Percentiles rank a stretch among this genome's conserved stretches.
phyloP scores from a whole-genome alignment of 2,329 filamentous ascomycete genomes.

The Aspergillus sp. region DNA sequence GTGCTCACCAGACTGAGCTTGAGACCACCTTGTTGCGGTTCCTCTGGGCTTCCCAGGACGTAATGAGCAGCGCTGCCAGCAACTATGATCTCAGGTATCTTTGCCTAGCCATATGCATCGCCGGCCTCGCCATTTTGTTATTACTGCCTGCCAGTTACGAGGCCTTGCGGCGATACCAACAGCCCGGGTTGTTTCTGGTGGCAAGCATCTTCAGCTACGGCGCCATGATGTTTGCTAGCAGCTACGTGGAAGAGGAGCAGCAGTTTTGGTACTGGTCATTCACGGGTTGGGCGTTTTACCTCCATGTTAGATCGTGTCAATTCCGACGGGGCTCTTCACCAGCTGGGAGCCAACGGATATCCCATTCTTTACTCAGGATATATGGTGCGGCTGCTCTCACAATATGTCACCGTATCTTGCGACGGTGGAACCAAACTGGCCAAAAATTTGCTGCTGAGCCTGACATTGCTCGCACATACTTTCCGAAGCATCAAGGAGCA shows the following conservation, averaged over 20 bases:
- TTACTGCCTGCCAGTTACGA: conserved; percentile 37
- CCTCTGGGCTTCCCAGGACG: conserved; percentile 71
- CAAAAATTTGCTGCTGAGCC: conserved; percentile 93
- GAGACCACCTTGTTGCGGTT: conserved; percentile 55
- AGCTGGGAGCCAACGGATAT: not conserved
- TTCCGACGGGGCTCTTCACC: conserved; percentile 6
- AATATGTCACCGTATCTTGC: conserved; percentile 65
- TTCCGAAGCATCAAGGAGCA: conserved; percentile 65
- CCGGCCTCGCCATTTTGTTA: conserved; percentile 49
- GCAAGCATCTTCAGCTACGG: conserved; percentile 68
- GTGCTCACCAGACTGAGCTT: conserved; percentile 22
- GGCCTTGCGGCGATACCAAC: conserved; percentile 33
- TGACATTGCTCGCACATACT: conserved; percentile 77
- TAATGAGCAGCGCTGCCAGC: conserved; percentile 88
- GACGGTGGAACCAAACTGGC: conserved; percentile 95
- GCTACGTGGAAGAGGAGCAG: conserved; percentile 97
- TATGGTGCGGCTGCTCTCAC: conserved; percentile 56
- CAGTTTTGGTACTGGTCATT: conserved; percentile 97
- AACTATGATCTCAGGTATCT: conserved; percentile 76
- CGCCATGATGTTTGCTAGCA: conserved; percentile 95
- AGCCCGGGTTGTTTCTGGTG: conserved; percentile 47
- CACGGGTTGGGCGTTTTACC: conserved; percentile 51
- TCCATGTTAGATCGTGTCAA: conserved; percentile 46
- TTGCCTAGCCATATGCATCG: conserved; percentile 40
- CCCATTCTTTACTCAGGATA: conserved; percentile 13